These are phyloP conservation scores for Penicillium steckii DNA, from an alignment of 495 filamentous ascomycete species.

Conservation along the genomic window DNA sequence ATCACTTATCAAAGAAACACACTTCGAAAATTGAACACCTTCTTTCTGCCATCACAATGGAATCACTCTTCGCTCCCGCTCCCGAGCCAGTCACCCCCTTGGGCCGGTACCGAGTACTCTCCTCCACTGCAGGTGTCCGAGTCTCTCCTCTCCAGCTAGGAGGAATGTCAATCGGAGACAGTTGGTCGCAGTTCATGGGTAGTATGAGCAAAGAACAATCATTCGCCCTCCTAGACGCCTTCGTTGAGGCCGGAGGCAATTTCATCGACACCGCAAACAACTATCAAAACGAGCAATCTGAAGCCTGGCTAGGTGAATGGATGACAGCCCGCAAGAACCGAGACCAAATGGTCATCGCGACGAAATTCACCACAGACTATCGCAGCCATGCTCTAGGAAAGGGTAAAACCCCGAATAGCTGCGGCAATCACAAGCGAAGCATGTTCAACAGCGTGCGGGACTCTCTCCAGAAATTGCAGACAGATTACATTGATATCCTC, in stretches of 20 bases:
- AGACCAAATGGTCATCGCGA: constrained; percentile 71
- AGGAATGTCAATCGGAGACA: constrained; percentile 61
- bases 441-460: constrained; percentile 55
- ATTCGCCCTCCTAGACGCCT: constrained; percentile 55
- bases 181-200: constrained; percentile 50
- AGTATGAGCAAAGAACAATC: constrained; percentile 45
- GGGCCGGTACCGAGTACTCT: constrained; percentile 59
- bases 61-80: constrained; percentile 42
- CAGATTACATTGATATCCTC: constrained; percentile 62
- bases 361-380: constrained; percentile 59
- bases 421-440: constrained; percentile 55
- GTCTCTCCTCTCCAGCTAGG: constrained; percentile 63
- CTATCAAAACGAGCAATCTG: constrained; percentile 55
- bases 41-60: constrained; percentile 15
- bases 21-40: not conserved
- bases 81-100: constrained; percentile 54
- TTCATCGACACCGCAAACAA: constrained; percentile 55
- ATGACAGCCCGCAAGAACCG: constrained; percentile 52
- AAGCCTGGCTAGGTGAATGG: constrained; percentile 61
- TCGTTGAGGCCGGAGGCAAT: constrained; percentile 48
- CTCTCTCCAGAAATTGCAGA: constrained; percentile 60
- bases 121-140: constrained; percentile 55
- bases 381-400: constrained; percentile 29
- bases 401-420: constrained; percentile 51
- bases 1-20: not conserved